These are phyloP conservation scores for Petasospora rhodanensis DNA, from an alignment of 1,139 yeast species.

Conservation along the genomic window DNA sequence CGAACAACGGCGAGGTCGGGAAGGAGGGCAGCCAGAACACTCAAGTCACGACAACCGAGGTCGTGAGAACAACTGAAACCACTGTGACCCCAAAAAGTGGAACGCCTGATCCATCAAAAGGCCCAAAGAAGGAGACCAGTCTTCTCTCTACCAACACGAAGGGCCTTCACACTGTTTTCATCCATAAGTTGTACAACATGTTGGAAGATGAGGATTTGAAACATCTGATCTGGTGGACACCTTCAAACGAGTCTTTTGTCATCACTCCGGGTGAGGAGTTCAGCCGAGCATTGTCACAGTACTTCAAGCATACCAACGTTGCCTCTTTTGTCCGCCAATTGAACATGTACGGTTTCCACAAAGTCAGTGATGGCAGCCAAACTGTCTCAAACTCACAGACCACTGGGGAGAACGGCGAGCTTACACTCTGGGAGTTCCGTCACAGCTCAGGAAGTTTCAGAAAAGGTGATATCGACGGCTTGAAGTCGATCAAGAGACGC, in stretches of 20 bases:
- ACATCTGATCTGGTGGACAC: conserved; percentile 52
- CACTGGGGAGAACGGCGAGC: conserved; percentile 13
- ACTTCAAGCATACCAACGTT: conserved; percentile 73
- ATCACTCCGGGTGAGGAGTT: conserved; percentile 51
- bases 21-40: no score
- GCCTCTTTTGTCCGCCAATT: conserved; percentile 76
- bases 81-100: no score
- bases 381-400: no score
- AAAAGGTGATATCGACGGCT: conserved; percentile 56
- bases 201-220: conserved; percentile 48
- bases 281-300: conserved; percentile 52
- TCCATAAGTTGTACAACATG: conserved; percentile 62
- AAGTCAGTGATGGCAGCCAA: conserved; percentile 54
- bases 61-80: no score
- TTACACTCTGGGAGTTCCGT: conserved; percentile 61
- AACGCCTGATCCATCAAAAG: no score
- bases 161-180: conserved; percentile 46
- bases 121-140: conserved; percentile 15
- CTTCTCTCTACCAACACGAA: conserved; percentile 22
- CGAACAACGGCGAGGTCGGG: no score
- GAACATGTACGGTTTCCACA: conserved; percentile 74
- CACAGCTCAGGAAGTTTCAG: conserved; percentile 63
- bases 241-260: conserved; percentile 38
- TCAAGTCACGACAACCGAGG: no score
- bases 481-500: conserved; percentile 59